Conservation (phyloP, 2,329 filamentous ascomycete species). For the Aureobasidium melanogenum region DNA sequence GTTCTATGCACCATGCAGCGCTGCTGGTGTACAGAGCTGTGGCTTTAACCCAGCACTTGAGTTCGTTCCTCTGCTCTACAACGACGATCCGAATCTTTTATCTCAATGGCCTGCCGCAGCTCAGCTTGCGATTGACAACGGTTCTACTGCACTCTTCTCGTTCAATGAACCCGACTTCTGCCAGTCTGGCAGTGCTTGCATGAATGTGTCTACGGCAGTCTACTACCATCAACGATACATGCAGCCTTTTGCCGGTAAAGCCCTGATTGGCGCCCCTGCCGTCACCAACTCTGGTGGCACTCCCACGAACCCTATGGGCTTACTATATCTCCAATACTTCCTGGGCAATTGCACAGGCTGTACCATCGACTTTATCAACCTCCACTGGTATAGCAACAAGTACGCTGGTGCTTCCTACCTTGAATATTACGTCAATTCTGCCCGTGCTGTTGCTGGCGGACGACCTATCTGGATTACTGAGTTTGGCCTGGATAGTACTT, state of each 20-base stretch:
- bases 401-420: conserved; percentile 23
- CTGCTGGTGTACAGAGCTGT: conserved; percentile 12
- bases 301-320: conserved; percentile 27
- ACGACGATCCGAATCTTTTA: conserved; percentile 16
- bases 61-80: conserved; percentile 22
- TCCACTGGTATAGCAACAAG: conserved; percentile 49
- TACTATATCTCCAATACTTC: conserved; percentile 46
- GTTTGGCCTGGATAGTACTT: conserved; percentile 41
- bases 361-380: conserved; percentile 49
- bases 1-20: conserved; percentile 14
- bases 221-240: conserved; percentile 42
- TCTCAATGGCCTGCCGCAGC: conserved; percentile 18
- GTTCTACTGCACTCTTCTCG: conserved; percentile 46
- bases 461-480: conserved; percentile 43
- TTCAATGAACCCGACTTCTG: conserved; percentile 61
- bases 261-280: conserved; percentile 46
- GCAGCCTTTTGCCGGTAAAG: conserved; percentile 43
- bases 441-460: conserved; percentile 11
- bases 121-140: conserved; percentile 18
- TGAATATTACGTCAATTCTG: conserved; percentile 36
- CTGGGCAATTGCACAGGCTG: conserved; percentile 45
- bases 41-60: conserved; percentile 19
- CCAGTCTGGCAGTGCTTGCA: conserved; percentile 43
- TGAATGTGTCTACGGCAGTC: conserved; percentile 43
- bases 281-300: conserved; percentile 47